phyloP scores from a whole-genome alignment of 768 basidiomycete genomes.

The Pulveroboletus sp. region DNA sequence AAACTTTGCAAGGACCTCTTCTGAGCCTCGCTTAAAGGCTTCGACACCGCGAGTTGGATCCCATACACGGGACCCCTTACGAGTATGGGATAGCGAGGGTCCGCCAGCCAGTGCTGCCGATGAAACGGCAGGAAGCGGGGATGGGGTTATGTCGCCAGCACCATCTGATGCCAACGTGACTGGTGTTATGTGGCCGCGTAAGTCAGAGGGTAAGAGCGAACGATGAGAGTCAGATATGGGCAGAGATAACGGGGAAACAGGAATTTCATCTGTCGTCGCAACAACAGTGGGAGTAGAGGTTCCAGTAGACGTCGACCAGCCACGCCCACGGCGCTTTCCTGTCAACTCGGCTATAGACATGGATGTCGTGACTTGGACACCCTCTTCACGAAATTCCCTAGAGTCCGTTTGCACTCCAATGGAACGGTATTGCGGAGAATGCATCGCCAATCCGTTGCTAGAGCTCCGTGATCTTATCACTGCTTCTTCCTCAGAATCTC shows the following conservation, averaged over 20 bases:
- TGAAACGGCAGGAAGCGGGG: slow-evolving; percentile 43
- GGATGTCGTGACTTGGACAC: slow-evolving; percentile 52
- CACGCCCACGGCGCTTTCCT: slow-evolving; percentile 23
- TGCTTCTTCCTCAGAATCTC: slow-evolving; percentile 49
- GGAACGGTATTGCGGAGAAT: slow-evolving; percentile 50
- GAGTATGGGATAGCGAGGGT: slow-evolving; percentile 29
- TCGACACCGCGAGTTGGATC: slow-evolving; percentile 86
- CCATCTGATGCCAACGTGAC: slow-evolving; percentile 7
- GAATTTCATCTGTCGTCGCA: background rate
- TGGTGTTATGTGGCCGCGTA: slow-evolving; percentile 6
- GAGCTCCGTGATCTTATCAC: slow-evolving; percentile 35
- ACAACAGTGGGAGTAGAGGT: background rate
- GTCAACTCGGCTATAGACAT: slow-evolving; percentile 14
- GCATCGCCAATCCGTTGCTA: slow-evolving; percentile 15
- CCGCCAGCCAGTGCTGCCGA: slow-evolving; percentile 50
- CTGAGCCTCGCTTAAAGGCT: slow-evolving; percentile 81
- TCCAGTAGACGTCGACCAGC: slow-evolving; percentile 15
- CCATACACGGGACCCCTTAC: slow-evolving; percentile 67
- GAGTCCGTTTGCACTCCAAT: slow-evolving; percentile 70
- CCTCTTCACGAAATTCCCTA: slow-evolving; percentile 51
- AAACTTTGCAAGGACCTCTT: slow-evolving; percentile 83
- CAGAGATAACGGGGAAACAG: slow-evolving; percentile 1
- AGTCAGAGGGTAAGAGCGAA: slow-evolving; percentile 17
- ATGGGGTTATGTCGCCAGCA: slow-evolving; percentile 4
- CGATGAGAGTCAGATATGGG: slow-evolving; percentile 14